Evolutionary conservation across 2,329 filamentous ascomycete genomes (phyloP).

Genomic region (Trichophyton mentagrophytes): DNA sequence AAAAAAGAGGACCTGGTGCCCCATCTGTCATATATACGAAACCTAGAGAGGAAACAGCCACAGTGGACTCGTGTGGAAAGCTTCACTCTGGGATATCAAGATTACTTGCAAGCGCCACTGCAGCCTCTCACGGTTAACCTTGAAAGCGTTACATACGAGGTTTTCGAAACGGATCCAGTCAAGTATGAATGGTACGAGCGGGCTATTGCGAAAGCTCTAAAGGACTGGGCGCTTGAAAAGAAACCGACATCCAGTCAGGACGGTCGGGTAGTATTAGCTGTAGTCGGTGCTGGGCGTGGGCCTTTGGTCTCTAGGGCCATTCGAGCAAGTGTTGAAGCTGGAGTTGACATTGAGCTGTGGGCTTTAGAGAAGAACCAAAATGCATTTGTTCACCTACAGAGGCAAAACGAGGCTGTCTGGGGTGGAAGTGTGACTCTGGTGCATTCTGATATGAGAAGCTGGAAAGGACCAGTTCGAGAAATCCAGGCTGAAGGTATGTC

Average conservation of each 20-base stretch:
- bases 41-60: constrained; percentile 72
- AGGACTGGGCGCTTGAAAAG: constrained; percentile 59
- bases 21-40: constrained; percentile 68
- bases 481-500: not conserved
- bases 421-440: constrained; percentile 67
- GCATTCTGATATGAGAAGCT: constrained; percentile 93
- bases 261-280: constrained; percentile 68
- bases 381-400: constrained; percentile 81
- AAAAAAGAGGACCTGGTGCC: constrained; percentile 45
- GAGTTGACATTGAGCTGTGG: constrained; percentile 72
- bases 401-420: constrained; percentile 78
- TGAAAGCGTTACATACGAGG: constrained; percentile 94
- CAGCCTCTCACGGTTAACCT: constrained; percentile 93
- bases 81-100: constrained; percentile 65
- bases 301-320: constrained; percentile 81
- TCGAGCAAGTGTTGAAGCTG: constrained; percentile 61
- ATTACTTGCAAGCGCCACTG: constrained; percentile 88
- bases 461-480: constrained; percentile 58
- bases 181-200: constrained; percentile 94
- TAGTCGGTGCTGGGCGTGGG: constrained; percentile 84
- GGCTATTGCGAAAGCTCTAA: constrained; percentile 67
- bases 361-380: constrained; percentile 98
- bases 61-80: constrained; percentile 49
- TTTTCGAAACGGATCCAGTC: constrained; percentile 95
- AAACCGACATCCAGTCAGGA: constrained; percentile 62